phyloP scores from a whole-genome alignment of 164 flowering plant species.

The Santalum album region DNA sequence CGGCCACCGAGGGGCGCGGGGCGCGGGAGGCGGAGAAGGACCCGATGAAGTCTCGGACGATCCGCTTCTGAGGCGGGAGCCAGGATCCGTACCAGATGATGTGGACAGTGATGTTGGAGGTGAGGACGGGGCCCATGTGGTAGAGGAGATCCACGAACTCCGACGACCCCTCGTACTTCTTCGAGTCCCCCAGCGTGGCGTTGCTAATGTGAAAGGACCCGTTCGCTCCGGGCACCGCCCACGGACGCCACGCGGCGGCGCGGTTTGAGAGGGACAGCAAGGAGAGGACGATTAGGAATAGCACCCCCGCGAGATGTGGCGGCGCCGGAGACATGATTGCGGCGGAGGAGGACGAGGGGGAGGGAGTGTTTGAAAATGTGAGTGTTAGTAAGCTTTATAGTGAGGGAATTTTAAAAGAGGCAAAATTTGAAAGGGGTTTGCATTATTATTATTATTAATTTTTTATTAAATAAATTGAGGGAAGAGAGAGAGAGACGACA shows the following conservation, averaged over 20 bases:
- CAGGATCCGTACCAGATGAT: conserved; percentile 73
- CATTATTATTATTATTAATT: too few relatives aligned
- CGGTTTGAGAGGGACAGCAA: conserved; percentile 11
- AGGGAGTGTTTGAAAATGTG: too few relatives aligned
- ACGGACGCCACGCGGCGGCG: conserved; percentile 40
- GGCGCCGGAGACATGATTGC: conserved; percentile 10
- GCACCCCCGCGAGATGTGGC: conserved; percentile 2
- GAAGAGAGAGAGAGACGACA: background rate
- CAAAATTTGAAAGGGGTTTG: too few relatives aligned
- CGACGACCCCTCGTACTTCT: conserved; percentile 66
- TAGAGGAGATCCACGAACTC: conserved; percentile 53
- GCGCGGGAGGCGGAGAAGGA: conserved; percentile 8
- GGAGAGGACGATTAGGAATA: conserved; percentile 7
- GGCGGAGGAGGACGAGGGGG: background rate
- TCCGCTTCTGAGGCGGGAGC: conserved; percentile 42
- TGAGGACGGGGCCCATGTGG: conserved; percentile 87
- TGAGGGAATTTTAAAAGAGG: too few relatives aligned
- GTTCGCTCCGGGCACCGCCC: conserved; percentile 34
- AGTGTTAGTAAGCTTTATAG: too few relatives aligned
- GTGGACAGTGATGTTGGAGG: conserved; percentile 61
- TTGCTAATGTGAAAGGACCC: conserved; percentile 12
- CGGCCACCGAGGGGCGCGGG: conserved; percentile 50
- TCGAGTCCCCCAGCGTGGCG: conserved; percentile 22
- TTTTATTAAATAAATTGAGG: background rate
- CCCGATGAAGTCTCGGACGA: conserved; percentile 56